Conservation (phyloP, 2,329 filamentous ascomycete genomes). For the Exophiala alcalophila region DNA sequence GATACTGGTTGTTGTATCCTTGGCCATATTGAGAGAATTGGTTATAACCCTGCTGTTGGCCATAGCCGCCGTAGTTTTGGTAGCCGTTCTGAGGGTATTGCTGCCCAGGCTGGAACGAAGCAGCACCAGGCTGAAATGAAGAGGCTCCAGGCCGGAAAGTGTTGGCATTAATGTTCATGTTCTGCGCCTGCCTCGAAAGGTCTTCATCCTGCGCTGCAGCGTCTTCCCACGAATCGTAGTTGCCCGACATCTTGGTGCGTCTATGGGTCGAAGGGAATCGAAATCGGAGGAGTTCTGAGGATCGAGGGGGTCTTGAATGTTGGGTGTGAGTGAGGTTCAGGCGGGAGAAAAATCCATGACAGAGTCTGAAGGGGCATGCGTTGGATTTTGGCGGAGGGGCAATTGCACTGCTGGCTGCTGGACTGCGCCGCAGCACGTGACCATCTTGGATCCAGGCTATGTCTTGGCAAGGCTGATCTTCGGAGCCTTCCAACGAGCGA, state of each 20-base stretch:
- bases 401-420: no score
- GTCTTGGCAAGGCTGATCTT: no score
- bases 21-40: conserved; percentile 58
- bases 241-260: conserved; percentile 64
- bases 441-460: no score
- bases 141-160: conserved; percentile 65
- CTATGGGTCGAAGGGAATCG: conserved; percentile 30
- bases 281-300: no score
- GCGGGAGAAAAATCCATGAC: background rate
- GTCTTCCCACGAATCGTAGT: conserved; percentile 89
- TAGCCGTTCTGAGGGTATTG: conserved; percentile 58
- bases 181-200: conserved; percentile 73
- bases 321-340: background rate
- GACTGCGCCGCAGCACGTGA: no score
- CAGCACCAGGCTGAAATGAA: conserved; percentile 70
- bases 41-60: conserved; percentile 54
- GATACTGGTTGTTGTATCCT: conserved; percentile 45
- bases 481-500: no score
- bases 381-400: conserved; percentile 8
- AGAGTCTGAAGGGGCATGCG: background rate
- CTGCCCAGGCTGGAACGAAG: conserved; percentile 70
- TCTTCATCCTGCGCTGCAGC: conserved; percentile 71
- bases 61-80: conserved; percentile 37
- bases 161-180: conserved; percentile 60
- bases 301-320: background rate